Conservation (phyloP, 305 asterid genomes). For the Rubia tinctorum region DNA sequence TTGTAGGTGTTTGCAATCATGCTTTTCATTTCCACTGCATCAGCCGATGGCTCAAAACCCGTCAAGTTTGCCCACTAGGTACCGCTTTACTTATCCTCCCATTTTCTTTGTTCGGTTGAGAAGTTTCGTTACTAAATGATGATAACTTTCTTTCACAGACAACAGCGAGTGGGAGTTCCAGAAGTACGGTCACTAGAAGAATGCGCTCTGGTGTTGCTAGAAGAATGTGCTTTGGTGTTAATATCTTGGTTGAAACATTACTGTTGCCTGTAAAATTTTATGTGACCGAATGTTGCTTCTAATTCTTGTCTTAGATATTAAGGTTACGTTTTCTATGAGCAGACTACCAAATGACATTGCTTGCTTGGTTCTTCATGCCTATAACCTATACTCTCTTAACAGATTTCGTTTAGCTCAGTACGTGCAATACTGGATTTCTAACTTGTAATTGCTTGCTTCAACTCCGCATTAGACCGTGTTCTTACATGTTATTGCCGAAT, state of each 20-base stretch:
- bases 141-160: constrained; percentile 34
- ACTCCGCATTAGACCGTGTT: too few species aligned
- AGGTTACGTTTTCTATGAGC: not conserved
- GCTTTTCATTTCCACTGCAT: constrained; percentile 97
- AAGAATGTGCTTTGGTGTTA: not conserved
- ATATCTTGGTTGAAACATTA: not conserved
- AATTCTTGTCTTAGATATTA: not conserved
- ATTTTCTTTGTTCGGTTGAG: not conserved
- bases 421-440: too few species aligned
- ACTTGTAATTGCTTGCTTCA: too few species aligned
- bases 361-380: not conserved
- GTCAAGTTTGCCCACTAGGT: constrained; percentile 97
- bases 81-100: constrained; percentile 4
- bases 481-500: too few species aligned
- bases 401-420: not conserved
- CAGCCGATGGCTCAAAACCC: constrained; percentile 97
- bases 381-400: not conserved
- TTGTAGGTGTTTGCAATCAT: constrained; percentile 80
- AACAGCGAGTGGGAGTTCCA: constrained; percentile 98
- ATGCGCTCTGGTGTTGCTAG: not conserved
- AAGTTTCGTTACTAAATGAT: not conserved
- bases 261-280: not conserved
- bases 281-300: not conserved
- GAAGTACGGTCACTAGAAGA: constrained; percentile 78
- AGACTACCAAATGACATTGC: not conserved